These are phyloP conservation scores for Henckelia pumila DNA, from an alignment of 257 asterid species.

Conservation along the genomic window DNA sequence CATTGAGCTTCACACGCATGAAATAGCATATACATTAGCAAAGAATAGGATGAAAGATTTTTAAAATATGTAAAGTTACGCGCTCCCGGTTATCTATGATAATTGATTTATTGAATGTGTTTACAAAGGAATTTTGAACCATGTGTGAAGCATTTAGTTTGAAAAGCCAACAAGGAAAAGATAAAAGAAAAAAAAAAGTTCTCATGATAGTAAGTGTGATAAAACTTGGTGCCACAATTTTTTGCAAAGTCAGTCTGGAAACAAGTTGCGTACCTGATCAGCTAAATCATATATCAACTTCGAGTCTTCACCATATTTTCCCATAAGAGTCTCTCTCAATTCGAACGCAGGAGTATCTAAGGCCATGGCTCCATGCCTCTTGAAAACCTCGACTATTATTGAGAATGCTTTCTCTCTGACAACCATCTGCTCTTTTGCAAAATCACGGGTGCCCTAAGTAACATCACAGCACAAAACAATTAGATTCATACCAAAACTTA, in stretches of 20 bases:
- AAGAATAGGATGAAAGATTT: too few relatives aligned
- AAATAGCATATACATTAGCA: too few relatives aligned
- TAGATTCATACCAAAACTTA: not conserved
- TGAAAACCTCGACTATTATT: conserved; percentile 69
- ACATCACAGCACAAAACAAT: conserved; percentile 19
- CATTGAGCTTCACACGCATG: too few relatives aligned
- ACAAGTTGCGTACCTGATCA: conserved; percentile 64
- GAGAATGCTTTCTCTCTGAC: conserved; percentile 76
- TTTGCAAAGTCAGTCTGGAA: conserved; percentile 17
- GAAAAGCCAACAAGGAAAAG: too few relatives aligned
- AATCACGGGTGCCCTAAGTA: conserved; percentile 89
- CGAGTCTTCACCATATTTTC: conserved; percentile 97
- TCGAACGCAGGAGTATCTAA: conserved; percentile 95
- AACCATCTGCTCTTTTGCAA: conserved; percentile 89
- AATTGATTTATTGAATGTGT: too few relatives aligned
- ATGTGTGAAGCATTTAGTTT: too few relatives aligned
- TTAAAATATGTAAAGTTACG: too few relatives aligned
- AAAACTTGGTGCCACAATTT: too few relatives aligned
- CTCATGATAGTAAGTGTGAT: too few relatives aligned
- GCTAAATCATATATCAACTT: conserved; percentile 94
- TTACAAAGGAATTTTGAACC: too few relatives aligned
- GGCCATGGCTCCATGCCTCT: conserved; percentile 85
- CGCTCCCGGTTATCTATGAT: too few relatives aligned
- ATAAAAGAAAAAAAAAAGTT: too few relatives aligned
- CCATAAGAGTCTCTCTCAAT: conserved; percentile 93